Percentiles rank a stretch among this genome's conserved stretches.
phyloP scores from a whole-genome alignment of 2,329 filamentous ascomycete genomes.

The Fusarium denticulatum region DNA sequence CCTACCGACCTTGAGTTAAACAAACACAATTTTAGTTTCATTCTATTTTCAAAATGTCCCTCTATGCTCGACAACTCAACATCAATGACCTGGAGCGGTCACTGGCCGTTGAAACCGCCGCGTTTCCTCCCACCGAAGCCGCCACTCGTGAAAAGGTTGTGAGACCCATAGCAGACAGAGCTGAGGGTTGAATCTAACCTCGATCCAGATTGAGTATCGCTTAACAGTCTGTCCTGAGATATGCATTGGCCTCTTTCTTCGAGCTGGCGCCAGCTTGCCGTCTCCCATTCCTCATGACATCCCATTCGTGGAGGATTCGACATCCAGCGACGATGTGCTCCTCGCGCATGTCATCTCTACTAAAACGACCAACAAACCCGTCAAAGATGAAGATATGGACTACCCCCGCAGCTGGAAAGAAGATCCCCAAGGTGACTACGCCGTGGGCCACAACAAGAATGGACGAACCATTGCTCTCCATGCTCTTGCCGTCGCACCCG shows the following conservation, averaged over 20 bases:
- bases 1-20: neutral
- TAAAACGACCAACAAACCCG: slow-evolving; percentile 28
- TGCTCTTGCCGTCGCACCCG: slow-evolving; percentile 42
- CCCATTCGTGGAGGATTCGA: slow-evolving; percentile 1
- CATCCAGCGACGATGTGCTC: slow-evolving; percentile 22
- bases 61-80: slow-evolving; percentile 39
- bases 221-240: slow-evolving; percentile 42
- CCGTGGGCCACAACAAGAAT: slow-evolving; percentile 37
- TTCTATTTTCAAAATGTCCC: slow-evolving; percentile 20
- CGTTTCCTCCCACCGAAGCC: slow-evolving; percentile 44
- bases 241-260: slow-evolving; percentile 42
- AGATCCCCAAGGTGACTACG: slow-evolving; percentile 9
- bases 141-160: slow-evolving; percentile 44
- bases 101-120: slow-evolving; percentile 39
- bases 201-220: slow-evolving; percentile 44
- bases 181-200: neutral
- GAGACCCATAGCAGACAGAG: too few relatives aligned
- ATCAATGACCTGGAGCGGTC: slow-evolving; percentile 41
- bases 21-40: neutral
- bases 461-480: slow-evolving; percentile 45
- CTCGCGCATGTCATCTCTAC: slow-evolving; percentile 45
- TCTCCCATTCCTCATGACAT: slow-evolving; percentile 12
- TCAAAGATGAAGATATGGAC: slow-evolving; percentile 44
- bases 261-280: neutral
- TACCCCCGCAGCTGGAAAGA: slow-evolving; percentile 41